A percentile compares a stretch with the other conserved stretches of the same genome.
Evolutionary conservation across 331 rosid genomes (phyloP).

Genomic region (Quercus tomentella): DNA sequence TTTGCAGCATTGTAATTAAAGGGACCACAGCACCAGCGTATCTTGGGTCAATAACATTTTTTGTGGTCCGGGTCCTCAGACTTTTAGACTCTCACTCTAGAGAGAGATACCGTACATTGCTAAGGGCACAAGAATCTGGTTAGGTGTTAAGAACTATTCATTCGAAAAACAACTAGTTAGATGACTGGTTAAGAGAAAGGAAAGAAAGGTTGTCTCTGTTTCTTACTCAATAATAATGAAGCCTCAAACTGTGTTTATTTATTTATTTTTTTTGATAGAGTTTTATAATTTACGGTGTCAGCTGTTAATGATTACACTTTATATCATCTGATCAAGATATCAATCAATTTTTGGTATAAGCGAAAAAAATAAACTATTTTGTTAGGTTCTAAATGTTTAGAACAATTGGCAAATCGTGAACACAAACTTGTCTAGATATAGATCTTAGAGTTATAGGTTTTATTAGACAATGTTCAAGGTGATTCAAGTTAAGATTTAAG

Average conservation of each 20-base stretch:
- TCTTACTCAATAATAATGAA: background rate
- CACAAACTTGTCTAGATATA: too few species aligned
- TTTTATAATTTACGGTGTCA: too few species aligned
- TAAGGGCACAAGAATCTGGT: background rate
- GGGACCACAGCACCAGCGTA: background rate
- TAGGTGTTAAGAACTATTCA: background rate
- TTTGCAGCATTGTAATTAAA: background rate
- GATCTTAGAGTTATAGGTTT: too few species aligned
- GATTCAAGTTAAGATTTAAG: too few species aligned
- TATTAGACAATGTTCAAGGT: too few species aligned
- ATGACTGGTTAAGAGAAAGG: background rate
- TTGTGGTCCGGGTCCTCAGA: background rate
- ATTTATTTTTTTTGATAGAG: too few species aligned
- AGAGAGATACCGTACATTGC: background rate
- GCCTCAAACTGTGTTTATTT: too few species aligned
- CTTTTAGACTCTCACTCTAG: too few species aligned
- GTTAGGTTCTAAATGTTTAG: too few species aligned
- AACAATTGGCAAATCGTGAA: too few species aligned
- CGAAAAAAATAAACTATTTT: fast-evolving
- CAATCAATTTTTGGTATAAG: fast-evolving
- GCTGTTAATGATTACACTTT: fast-evolving
- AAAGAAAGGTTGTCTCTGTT: background rate
- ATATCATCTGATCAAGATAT: fast-evolving
- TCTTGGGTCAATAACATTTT: background rate
- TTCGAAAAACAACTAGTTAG: background rate